Conservation (phyloP, 1,139 yeast species). For the Candida tetrigidarum region DNA sequence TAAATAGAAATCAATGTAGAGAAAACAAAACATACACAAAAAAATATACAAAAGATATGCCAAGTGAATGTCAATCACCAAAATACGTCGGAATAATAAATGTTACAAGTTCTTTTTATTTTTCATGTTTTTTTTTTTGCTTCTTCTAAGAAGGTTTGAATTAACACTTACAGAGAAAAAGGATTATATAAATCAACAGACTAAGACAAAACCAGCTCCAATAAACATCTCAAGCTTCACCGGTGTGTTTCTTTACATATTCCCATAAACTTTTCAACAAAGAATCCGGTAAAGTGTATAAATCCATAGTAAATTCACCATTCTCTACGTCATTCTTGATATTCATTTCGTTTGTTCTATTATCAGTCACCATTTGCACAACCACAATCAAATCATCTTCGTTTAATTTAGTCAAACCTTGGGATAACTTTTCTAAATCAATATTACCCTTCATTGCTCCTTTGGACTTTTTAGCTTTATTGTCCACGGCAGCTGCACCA, state of each 20-base stretch:
- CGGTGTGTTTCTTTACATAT: conserved; percentile 74
- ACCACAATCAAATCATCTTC: conserved; percentile 95
- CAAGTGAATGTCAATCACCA: no score
- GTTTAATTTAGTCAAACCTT: conserved; percentile 81
- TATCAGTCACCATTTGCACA: conserved; percentile 98
- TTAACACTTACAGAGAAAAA: not conserved
- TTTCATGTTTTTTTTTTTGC: not conserved
- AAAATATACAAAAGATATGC: no score
- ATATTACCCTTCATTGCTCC: conserved; percentile 68
- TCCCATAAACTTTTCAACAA: conserved; percentile 94
- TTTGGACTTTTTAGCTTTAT: conserved; percentile 70
- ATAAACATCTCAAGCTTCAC: conserved; percentile 32
- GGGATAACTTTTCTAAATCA: conserved; percentile 89
- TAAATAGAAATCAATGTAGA: not conserved
- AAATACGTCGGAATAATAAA: no score
- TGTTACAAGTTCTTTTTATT: conserved; percentile 7
- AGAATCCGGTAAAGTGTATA: conserved; percentile 91
- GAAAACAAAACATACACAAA: not conserved
- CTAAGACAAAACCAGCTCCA: not conserved
- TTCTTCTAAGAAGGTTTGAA: not conserved
- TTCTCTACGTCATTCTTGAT: conserved; percentile 95
- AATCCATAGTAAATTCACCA: conserved; percentile 97
- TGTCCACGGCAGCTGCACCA: conserved; percentile 17
- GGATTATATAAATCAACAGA: not conserved
- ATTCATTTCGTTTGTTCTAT: conserved; percentile 94